Evolutionary conservation across 78 protist genomes (phyloP).

Genomic region (Dictyostelium brefeldianum): DNA sequence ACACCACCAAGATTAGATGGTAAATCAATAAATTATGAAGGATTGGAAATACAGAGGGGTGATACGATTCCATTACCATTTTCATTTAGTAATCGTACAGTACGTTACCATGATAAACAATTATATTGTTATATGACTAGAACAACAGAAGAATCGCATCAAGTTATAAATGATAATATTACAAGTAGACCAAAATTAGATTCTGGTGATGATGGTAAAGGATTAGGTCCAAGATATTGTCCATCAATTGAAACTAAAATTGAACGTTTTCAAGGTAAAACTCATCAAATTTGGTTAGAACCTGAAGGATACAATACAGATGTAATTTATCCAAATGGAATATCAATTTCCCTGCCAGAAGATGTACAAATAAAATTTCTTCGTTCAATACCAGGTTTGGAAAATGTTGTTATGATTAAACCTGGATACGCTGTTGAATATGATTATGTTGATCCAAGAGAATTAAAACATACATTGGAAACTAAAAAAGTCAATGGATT

Average conservation of each 20-base stretch:
- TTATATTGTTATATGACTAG: constrained; percentile 88
- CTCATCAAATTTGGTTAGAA: constrained; percentile 94
- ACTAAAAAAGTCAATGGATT: constrained; percentile 87
- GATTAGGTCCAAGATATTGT: constrained; percentile 95
- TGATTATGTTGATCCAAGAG: constrained; percentile 94
- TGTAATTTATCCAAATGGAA: constrained; percentile 96
- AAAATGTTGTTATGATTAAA: constrained; percentile 60
- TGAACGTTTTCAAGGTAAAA: constrained; percentile 75
- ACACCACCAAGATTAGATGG: constrained; percentile 95
- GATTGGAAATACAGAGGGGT: constrained; percentile 83
- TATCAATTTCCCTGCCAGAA: constrained; percentile 91
- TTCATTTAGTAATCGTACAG: constrained; percentile 79
- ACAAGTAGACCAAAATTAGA: constrained; percentile 77
- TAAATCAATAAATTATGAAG: constrained; percentile 51
- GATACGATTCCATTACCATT: constrained; percentile 91
- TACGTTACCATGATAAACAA: constrained; percentile 23
- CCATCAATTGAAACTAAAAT: constrained; percentile 92
- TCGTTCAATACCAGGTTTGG: constrained; percentile 90
- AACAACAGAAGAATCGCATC: constrained; percentile 88
- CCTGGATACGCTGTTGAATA: constrained; percentile 97
- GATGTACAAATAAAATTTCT: constrained; percentile 87
- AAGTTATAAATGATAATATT: constrained; percentile 66
- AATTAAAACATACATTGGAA: constrained; percentile 86
- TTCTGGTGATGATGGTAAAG: constrained; percentile 84
- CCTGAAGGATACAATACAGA: constrained; percentile 94